Conservation (phyloP, 768 basidiomycete species). For the Suillus ampliporus region DNA sequence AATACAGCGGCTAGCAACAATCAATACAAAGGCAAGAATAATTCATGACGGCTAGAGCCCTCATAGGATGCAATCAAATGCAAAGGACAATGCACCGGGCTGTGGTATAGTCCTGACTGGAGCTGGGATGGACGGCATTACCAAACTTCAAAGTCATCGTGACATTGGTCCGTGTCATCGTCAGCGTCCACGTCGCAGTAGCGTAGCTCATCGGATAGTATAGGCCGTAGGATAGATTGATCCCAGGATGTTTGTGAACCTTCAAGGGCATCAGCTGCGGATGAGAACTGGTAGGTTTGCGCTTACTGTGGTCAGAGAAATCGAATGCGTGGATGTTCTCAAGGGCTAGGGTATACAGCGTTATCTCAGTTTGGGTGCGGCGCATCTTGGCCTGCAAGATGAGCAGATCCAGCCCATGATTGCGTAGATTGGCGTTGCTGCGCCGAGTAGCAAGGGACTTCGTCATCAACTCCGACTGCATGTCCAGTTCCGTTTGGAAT, state of each 20-base stretch:
- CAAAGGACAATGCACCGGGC: background rate
- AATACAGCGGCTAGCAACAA: background rate
- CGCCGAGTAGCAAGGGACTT: background rate
- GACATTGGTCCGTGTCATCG: background rate
- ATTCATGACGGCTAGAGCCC: background rate
- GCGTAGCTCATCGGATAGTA: too few relatives aligned
- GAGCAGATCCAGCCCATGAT: background rate
- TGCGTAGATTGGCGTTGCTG: background rate
- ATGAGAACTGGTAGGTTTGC: too few relatives aligned
- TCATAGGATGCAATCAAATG: background rate
- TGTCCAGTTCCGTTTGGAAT: background rate
- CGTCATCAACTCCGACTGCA: background rate
- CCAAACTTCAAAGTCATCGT: background rate
- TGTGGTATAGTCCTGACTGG: background rate
- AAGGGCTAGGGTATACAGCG: background rate
- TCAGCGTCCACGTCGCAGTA: background rate
- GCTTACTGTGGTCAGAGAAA: background rate
- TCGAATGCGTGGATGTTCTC: background rate
- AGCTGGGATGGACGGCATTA: background rate
- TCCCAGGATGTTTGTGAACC: too few relatives aligned
- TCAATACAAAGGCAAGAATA: background rate
- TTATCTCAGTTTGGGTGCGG: background rate
- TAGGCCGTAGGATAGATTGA: too few relatives aligned
- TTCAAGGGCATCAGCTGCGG: too few relatives aligned
- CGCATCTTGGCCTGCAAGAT: conserved; percentile 3